phyloP scores from a whole-genome alignment of 176 grass and related monocot species.

The Rhipidocladum racemiflorum region DNA sequence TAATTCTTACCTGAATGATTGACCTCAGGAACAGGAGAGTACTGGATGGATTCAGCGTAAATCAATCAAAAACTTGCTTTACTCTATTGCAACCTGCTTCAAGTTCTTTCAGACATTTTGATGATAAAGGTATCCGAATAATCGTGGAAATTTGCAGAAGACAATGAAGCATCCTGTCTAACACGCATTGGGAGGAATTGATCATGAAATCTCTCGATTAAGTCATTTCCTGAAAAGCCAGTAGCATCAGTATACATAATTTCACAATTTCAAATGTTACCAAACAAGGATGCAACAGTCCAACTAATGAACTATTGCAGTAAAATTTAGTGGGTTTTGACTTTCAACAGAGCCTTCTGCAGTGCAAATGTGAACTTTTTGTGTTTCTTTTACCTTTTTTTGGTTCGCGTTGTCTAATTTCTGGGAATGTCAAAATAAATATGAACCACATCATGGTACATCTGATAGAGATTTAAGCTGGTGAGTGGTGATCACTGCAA shows the following conservation, averaged over 20 bases:
- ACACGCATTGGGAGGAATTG: conserved; percentile 88
- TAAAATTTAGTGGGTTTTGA: background rate
- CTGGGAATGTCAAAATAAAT: background rate
- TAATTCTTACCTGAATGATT: conserved; percentile 69
- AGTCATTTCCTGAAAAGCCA: conserved; percentile 76
- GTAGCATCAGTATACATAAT: background rate
- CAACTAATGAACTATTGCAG: background rate
- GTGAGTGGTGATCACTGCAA: background rate
- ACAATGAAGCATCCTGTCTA: conserved; percentile 65
- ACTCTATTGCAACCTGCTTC: conserved; percentile 79
- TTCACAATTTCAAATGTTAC: conserved; percentile 4
- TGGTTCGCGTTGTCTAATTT: background rate
- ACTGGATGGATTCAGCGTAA: conserved; percentile 76
- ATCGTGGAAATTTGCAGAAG: conserved; percentile 79
- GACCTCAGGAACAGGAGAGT: conserved; percentile 76
- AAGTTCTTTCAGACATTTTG: conserved; percentile 77
- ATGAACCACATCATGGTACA: background rate
- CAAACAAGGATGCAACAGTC: conserved; percentile 6
- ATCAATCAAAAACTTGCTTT: conserved; percentile 81
- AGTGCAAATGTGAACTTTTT: background rate
- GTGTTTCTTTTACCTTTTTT: background rate
- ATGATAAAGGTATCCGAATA: conserved; percentile 93
- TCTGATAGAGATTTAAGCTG: background rate
- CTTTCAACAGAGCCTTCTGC: conserved; percentile 7
- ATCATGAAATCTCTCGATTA: conserved; percentile 88